These are phyloP conservation scores for Xylaria sp. DNA, from an alignment of 2,329 filamentous ascomycete species.

Conservation along the genomic window DNA sequence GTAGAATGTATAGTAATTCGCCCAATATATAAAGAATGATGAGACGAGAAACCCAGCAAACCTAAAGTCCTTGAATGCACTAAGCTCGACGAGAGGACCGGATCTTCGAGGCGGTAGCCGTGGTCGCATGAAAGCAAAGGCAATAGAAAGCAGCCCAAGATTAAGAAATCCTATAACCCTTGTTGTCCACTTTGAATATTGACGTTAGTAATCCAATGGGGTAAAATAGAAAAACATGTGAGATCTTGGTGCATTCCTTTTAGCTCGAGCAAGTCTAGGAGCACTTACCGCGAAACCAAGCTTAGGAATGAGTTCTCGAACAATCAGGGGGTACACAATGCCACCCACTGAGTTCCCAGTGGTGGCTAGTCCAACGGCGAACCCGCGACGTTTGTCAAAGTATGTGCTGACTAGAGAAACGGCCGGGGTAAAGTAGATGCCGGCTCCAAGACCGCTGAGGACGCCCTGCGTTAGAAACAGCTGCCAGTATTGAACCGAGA, in stretches of 20 bases:
- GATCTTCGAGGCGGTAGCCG: slow-evolving; percentile 50
- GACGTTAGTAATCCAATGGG: slow-evolving; percentile 7
- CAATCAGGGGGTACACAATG: slow-evolving; percentile 62
- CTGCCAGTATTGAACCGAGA: slow-evolving; percentile 60
- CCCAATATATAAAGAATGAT: slow-evolving; percentile 55
- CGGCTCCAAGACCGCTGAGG: slow-evolving; percentile 63
- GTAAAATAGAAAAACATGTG: neutral
- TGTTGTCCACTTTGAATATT: slow-evolving; percentile 44
- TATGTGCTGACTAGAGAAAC: slow-evolving; percentile 72
- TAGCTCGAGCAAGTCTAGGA: neutral
- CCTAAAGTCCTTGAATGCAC: slow-evolving; percentile 48
- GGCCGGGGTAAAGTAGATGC: slow-evolving; percentile 67
- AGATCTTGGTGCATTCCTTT: neutral
- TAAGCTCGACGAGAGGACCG: slow-evolving; percentile 48
- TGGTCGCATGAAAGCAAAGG: slow-evolving; percentile 49
- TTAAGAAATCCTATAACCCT: slow-evolving; percentile 67
- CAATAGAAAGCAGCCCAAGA: slow-evolving; percentile 84
- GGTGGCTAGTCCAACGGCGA: slow-evolving; percentile 70
- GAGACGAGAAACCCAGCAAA: slow-evolving; percentile 53
- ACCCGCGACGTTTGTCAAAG: slow-evolving; percentile 64
- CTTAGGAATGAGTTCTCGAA: slow-evolving; percentile 47
- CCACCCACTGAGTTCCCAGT: slow-evolving; percentile 67
- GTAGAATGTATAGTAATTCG: slow-evolving; percentile 58
- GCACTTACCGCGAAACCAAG: slow-evolving; percentile 47
- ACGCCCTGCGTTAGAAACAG: slow-evolving; percentile 62